These are phyloP conservation scores for Claviceps sp. DNA, from an alignment of 2,329 filamentous ascomycete genomes.

Conservation along the genomic window DNA sequence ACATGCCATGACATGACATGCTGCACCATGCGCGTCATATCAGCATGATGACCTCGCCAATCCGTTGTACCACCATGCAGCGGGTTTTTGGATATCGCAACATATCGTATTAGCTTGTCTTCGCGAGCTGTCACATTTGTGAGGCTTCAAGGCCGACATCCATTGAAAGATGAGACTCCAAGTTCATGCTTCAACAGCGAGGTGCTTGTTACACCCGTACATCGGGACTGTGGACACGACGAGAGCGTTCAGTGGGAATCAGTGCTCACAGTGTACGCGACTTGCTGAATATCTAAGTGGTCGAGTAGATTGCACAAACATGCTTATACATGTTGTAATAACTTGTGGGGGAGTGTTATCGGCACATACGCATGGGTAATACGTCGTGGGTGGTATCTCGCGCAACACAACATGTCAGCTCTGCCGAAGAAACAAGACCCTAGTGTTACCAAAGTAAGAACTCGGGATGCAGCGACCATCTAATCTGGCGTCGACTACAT, in stretches of 20 bases:
- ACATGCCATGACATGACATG: constrained; percentile 1
- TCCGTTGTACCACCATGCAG: background rate
- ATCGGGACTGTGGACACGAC: no score
- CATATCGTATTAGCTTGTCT: background rate
- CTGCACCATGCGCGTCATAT: constrained; percentile 4
- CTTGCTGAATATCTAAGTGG: no score
- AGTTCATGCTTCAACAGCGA: no score
- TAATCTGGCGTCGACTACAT: no score
- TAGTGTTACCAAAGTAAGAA: background rate
- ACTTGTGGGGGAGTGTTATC: background rate
- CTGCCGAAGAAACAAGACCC: constrained; percentile 25
- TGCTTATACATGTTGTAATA: background rate
- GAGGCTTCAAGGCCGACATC: no score
- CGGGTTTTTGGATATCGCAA: background rate
- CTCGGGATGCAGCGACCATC: no score
- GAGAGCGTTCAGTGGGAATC: no score
- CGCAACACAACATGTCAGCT: constrained; percentile 23
- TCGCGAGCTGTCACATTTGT: no score
- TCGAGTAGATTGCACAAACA: background rate
- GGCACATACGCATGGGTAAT: background rate
- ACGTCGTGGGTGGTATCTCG: constrained; percentile 24
- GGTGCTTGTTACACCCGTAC: no score
- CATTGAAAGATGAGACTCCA: no score
- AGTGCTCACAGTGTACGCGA: no score
- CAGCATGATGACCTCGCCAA: background rate